These are phyloP conservation scores for Phycomyces nitens DNA, from an alignment of 192 early-diverging fungal genomes.

Conservation along the genomic window DNA sequence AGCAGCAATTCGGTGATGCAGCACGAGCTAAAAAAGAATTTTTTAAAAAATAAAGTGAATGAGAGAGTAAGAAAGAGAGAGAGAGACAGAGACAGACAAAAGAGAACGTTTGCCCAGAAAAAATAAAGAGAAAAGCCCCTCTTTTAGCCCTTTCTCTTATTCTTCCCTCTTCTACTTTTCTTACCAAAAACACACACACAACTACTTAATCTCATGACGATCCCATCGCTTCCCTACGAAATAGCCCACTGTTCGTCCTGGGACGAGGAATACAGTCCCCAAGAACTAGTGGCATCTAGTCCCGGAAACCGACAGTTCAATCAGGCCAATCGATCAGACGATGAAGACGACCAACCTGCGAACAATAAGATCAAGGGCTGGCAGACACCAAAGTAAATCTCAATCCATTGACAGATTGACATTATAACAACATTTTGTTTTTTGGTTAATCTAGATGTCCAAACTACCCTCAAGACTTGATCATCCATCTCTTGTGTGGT, in stretches of 20 bases:
- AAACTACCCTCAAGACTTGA: conserved; percentile 64
- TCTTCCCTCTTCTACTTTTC: neutral
- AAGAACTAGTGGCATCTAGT: conserved; percentile 35
- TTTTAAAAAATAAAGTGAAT: neutral
- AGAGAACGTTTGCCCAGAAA: conserved; percentile 4
- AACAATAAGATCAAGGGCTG: conserved; percentile 38
- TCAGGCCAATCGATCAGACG: neutral
- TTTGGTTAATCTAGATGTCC: conserved; percentile 1
- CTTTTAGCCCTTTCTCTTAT: neutral
- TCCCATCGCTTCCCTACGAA: conserved; percentile 22
- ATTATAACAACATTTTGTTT: neutral
- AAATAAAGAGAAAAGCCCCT: conserved; percentile 8
- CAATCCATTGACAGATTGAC: neutral
- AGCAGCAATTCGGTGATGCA: conserved; percentile 9
- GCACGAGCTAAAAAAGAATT: neutral
- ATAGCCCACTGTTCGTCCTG: conserved; percentile 32
- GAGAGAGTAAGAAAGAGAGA: neutral
- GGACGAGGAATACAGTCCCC: conserved; percentile 43
- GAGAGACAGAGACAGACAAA: too few relatives aligned
- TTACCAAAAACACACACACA: neutral
- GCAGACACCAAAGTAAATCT: conserved; percentile 45
- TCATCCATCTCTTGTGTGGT: conserved; percentile 53
- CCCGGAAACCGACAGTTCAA: conserved; percentile 25
- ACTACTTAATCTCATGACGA: neutral
- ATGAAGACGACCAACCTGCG: conserved; percentile 11